Percentiles rank a stretch among this genome's conserved stretches.
Evolutionary conservation across 306 rosid genomes (phyloP).

Genomic region (Trifolium fragiferum): DNA sequence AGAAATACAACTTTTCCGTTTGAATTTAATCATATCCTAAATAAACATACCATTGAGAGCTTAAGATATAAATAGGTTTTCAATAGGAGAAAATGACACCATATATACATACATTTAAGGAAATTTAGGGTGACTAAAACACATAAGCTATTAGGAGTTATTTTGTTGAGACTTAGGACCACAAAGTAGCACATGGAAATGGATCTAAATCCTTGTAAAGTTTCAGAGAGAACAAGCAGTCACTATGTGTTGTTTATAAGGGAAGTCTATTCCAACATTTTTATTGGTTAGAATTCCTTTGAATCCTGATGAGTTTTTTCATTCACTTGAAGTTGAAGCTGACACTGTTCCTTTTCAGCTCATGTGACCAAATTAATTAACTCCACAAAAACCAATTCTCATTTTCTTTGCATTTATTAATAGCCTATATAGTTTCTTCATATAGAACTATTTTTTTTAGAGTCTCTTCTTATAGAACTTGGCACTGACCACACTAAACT

Average conservation of each 20-base stretch:
- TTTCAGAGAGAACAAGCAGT: constrained; percentile 49
- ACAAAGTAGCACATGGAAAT: constrained; percentile 46
- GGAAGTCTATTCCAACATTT: constrained; percentile 40
- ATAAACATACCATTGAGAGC: background rate
- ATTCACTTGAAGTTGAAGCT: constrained; percentile 41
- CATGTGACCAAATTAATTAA: constrained; percentile 35
- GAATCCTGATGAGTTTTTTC: background rate
- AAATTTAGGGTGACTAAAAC: constrained; percentile 35
- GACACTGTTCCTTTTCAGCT: constrained; percentile 45
- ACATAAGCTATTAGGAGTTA: constrained; percentile 42
- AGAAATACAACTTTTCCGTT: too few species aligned
- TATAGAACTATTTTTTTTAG: constrained; percentile 11
- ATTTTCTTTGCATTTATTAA: constrained; percentile 49
- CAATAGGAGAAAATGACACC: constrained; percentile 34
- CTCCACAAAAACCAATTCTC: constrained; percentile 38
- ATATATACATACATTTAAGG: constrained; percentile 8
- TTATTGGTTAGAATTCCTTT: constrained; percentile 38
- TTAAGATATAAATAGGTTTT: background rate
- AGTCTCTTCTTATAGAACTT: constrained; percentile 18
- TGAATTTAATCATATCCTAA: too few species aligned
- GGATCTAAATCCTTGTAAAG: constrained; percentile 48
- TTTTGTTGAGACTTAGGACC: constrained; percentile 47
- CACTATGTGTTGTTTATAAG: constrained; percentile 33
- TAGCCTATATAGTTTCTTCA: constrained; percentile 31
- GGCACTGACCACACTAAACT: constrained; percentile 49